Conservation (phyloP, 164 flowering plant genomes). For the Litsea cubeba region DNA sequence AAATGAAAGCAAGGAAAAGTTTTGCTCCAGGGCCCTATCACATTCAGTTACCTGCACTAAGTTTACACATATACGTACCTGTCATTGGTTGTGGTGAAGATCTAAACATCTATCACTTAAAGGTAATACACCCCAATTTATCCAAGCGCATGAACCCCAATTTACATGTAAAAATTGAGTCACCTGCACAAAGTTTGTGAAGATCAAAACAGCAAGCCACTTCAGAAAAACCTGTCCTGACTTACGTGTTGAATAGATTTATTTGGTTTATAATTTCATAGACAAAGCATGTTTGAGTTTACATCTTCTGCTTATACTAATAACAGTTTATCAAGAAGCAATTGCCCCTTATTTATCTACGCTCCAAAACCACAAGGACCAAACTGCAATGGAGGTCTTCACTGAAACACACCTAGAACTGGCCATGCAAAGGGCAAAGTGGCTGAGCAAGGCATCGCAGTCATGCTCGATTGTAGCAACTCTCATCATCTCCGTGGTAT, state of each 20-base stretch:
- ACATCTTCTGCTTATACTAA: not conserved
- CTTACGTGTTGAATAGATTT: not conserved
- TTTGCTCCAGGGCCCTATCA: no score
- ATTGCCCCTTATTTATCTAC: not conserved
- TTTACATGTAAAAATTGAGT: no score
- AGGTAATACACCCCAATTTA: no score
- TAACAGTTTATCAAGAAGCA: not conserved
- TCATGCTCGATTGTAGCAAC: constrained; percentile 1
- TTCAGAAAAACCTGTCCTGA: no score
- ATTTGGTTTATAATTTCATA: not conserved
- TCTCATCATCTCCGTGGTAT: not conserved
- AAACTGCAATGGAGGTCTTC: not conserved
- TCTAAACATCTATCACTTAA: no score
- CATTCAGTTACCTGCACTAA: no score
- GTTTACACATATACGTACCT: no score
- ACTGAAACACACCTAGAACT: not conserved
- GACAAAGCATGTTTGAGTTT: not conserved
- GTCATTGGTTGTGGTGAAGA: no score
- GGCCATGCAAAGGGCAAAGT: not conserved
- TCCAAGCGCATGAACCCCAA: no score
- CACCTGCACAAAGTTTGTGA: no score
- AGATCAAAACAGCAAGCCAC: no score
- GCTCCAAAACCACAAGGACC: not conserved
- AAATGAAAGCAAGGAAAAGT: no score
- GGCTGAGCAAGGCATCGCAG: not conserved